Conservation (phyloP, 495 filamentous ascomycete genomes). For the Amniculicola lignicola region DNA sequence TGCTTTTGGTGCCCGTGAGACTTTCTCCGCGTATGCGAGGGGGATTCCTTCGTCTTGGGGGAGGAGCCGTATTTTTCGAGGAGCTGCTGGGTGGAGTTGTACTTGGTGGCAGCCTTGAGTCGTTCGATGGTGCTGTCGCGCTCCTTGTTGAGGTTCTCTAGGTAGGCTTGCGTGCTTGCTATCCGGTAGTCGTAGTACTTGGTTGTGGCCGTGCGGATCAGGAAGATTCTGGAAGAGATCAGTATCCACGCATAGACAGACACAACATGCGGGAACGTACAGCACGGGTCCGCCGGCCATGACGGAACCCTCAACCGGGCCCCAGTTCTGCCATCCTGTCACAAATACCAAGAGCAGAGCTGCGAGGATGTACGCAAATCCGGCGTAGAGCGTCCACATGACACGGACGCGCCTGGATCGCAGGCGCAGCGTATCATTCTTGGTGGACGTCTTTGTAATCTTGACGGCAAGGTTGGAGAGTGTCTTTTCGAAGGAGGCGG, state of each 20-base stretch:
- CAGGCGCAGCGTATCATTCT: constrained; percentile 68
- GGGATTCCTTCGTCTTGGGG: constrained; percentile 19
- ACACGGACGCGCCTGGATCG: constrained; percentile 74
- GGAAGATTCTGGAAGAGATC: constrained; percentile 58
- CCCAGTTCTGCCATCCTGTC: constrained; percentile 79
- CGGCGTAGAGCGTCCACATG: constrained; percentile 83
- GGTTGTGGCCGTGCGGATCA: constrained; percentile 56
- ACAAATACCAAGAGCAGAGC: constrained; percentile 75
- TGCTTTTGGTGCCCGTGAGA: constrained; percentile 31
- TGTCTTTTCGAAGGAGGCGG: constrained; percentile 88
- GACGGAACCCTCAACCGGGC: constrained; percentile 68
- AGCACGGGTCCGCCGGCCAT: constrained; percentile 75
- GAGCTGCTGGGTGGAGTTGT: constrained; percentile 87
- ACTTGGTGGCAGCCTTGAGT: constrained; percentile 90
- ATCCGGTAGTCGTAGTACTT: constrained; percentile 81
- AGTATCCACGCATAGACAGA: neutral
- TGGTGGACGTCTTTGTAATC: constrained; percentile 67
- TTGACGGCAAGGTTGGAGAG: constrained; percentile 76
- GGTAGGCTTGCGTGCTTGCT: constrained; percentile 58
- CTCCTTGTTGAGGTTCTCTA: constrained; percentile 72
- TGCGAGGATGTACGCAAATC: constrained; percentile 84
- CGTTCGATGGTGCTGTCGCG: constrained; percentile 85
- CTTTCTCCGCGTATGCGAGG: constrained; percentile 43
- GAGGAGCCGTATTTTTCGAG: constrained; percentile 81
- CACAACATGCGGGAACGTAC: constrained; percentile 48